Evolutionary conservation across 345 rosid genomes (phyloP).

Genomic region (Moricandia moricandioides): DNA sequence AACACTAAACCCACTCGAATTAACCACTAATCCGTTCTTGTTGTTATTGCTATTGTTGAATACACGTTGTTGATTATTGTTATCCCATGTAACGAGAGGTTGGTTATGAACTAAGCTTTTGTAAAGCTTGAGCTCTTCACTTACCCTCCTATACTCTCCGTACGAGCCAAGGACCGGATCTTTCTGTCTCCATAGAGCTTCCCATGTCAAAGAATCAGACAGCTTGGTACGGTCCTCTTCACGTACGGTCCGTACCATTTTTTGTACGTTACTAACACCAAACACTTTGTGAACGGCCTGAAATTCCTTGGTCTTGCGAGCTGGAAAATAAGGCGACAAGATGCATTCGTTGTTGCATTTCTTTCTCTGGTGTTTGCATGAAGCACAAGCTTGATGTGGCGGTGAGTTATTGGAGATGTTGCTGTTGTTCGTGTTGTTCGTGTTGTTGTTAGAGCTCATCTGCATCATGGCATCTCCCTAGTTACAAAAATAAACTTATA

Average conservation of each 20-base stretch:
- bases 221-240: conserved; percentile 48
- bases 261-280: conserved; percentile 46
- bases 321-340: conserved; percentile 36
- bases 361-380: conserved; percentile 43
- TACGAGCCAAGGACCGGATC: conserved; percentile 62
- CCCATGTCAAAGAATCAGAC: conserved; percentile 77
- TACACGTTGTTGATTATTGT: not conserved
- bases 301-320: conserved; percentile 36
- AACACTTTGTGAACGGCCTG: conserved; percentile 42
- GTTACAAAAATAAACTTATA: not conserved
- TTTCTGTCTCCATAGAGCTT: conserved; percentile 62
- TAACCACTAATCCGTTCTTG: conserved; percentile 24
- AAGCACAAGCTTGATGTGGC: conserved; percentile 42
- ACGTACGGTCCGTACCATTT: conserved; percentile 45
- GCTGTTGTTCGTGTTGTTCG: too few species aligned
- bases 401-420: conserved; percentile 19
- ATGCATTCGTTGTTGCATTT: conserved; percentile 41
- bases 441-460: not conserved
- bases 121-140: conserved; percentile 52
- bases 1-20: conserved; percentile 21
- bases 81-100: conserved; percentile 28
- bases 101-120: conserved; percentile 38
- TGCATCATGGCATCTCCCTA: conserved; percentile 37
- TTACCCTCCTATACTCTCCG: conserved; percentile 54
- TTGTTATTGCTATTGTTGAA: conserved; percentile 20